These are phyloP conservation scores for Phytophthora chlamydospora DNA, from an alignment of 352 stramenopile species.

Conservation along the genomic window DNA sequence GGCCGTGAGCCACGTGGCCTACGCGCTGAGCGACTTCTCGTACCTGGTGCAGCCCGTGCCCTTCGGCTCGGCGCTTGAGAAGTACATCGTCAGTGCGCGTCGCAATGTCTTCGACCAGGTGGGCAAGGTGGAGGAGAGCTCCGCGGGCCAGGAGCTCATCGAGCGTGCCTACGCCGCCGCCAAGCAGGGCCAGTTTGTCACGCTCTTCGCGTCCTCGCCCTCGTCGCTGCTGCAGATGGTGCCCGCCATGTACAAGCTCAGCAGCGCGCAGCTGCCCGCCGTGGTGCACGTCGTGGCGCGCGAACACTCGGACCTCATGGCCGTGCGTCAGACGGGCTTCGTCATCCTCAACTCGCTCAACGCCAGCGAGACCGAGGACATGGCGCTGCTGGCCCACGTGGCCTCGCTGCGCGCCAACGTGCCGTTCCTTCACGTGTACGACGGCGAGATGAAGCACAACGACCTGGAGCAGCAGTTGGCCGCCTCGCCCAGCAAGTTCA, in stretches of 20 bases:
- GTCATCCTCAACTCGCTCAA: constrained; percentile 90
- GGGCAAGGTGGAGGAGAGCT: constrained; percentile 55
- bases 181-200: constrained; percentile 85
- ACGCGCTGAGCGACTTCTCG: constrained; percentile 79
- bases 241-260: constrained; percentile 95
- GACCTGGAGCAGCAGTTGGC: constrained; percentile 63
- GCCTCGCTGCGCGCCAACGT: constrained; percentile 90
- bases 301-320: constrained; percentile 94
- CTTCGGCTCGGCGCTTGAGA: constrained; percentile 64
- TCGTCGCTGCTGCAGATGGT: constrained; percentile 90
- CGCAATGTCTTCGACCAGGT: constrained; percentile 86
- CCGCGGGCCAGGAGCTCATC: constrained; percentile 66
- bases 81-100: constrained; percentile 73
- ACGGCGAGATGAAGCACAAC: constrained; percentile 92
- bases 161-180: constrained; percentile 68
- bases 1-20: constrained; percentile 81
- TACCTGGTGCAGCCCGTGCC: constrained; percentile 72
- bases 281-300: constrained; percentile 92
- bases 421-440: constrained; percentile 94
- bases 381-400: constrained; percentile 91
- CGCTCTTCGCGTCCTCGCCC: constrained; percentile 90
- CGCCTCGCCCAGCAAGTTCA: constrained; percentile 58
- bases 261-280: constrained; percentile 78
- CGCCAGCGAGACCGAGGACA: constrained; percentile 91
- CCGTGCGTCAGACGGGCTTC: constrained; percentile 90